A percentile compares a stretch with the other conserved stretches of the same genome.
Evolutionary conservation across 768 basidiomycete genomes (phyloP).

Genomic region (Bullera alba): DNA sequence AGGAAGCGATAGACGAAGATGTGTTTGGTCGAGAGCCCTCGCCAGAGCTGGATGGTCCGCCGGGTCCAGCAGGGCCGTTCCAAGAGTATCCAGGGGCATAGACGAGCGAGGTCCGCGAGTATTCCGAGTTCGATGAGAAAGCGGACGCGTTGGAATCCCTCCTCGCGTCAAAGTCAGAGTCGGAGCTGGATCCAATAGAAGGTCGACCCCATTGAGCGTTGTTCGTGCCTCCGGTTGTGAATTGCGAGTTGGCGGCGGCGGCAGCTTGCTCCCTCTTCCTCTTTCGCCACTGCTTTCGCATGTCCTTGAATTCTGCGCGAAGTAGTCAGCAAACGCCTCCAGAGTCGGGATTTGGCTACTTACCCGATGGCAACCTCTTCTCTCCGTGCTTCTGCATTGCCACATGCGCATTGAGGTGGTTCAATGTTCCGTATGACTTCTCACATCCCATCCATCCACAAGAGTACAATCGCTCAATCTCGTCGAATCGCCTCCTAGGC

Average conservation of each 20-base stretch:
- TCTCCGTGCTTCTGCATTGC: slow-evolving; percentile 95
- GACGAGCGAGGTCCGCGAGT: neutral
- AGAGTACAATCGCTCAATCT: slow-evolving; percentile 87
- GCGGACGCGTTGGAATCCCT: slow-evolving; percentile 19
- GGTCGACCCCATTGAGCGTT: slow-evolving; percentile 9
- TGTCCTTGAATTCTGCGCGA: slow-evolving; percentile 88
- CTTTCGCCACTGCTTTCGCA: slow-evolving; percentile 92
- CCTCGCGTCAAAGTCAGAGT: slow-evolving; percentile 27
- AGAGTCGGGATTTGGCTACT: slow-evolving; percentile 44
- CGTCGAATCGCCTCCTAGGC: slow-evolving; percentile 55
- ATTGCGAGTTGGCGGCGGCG: slow-evolving; percentile 13
- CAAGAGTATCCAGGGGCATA: slow-evolving; percentile 9
- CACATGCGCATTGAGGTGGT: slow-evolving; percentile 96
- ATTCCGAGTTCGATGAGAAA: slow-evolving; percentile 15
- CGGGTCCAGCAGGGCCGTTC: slow-evolving; percentile 1
- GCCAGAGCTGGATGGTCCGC: too few relatives aligned
- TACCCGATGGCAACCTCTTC: slow-evolving; percentile 84
- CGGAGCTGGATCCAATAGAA: slow-evolving; percentile 17
- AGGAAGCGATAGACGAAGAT: slow-evolving; percentile 26
- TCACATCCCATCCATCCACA: slow-evolving; percentile 59
- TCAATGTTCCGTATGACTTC: slow-evolving; percentile 88
- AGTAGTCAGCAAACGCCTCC: slow-evolving; percentile 5
- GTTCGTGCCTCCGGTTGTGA: slow-evolving; percentile 1
- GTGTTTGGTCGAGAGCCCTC: slow-evolving; percentile 11
- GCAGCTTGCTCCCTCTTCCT: slow-evolving; percentile 67